These are phyloP conservation scores for Buddleja alternifolia DNA, from an alignment of 257 asterid genomes.

Conservation along the genomic window DNA sequence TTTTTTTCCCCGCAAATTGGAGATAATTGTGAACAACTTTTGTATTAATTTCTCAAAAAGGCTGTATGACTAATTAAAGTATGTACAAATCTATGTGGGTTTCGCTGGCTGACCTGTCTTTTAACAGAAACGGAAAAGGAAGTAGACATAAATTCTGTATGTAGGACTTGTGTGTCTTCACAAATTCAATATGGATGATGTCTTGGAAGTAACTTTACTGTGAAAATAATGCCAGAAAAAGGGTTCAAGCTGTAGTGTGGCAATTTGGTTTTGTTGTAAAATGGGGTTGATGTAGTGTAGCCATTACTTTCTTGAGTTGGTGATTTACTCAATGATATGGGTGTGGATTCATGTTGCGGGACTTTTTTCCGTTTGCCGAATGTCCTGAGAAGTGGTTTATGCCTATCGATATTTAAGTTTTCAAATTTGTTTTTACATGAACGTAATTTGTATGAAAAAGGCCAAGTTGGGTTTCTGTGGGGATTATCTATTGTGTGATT, in stretches of 20 bases:
- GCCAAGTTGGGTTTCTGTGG: not conserved
- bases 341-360: conserved; percentile 1
- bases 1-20: not conserved
- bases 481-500: not conserved
- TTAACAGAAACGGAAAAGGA: not conserved
- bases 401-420: not conserved
- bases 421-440: not conserved
- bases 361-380: not conserved
- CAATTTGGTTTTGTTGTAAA: conserved; percentile 17
- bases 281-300: conserved; percentile 22
- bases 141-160: not conserved
- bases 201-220: not conserved
- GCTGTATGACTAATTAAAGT: not conserved
- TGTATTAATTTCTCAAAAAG: not conserved
- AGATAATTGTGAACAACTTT: not conserved
- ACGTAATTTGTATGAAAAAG: not conserved
- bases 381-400: not conserved
- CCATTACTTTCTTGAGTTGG: not conserved
- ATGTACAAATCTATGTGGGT: not conserved
- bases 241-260: not conserved
- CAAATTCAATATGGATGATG: conserved; percentile 15
- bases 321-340: not conserved
- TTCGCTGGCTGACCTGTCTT: not conserved
- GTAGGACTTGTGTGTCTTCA: not conserved
- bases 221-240: not conserved